Conservation (phyloP, 116 monocot species). For the Cymodocea nodosa region DNA sequence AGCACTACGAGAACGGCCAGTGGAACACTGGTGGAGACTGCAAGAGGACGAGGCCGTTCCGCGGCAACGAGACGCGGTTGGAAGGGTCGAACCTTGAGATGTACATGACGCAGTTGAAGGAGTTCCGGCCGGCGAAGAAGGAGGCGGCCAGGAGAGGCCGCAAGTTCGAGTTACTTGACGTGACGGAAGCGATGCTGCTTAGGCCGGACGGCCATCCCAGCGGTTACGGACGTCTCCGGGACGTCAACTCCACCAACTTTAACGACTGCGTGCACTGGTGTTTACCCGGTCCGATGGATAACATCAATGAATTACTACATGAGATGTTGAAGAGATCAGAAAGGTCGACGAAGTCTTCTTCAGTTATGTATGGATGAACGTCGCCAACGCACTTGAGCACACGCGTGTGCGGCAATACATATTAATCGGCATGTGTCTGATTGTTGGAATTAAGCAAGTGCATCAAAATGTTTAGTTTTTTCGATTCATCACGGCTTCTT, state of each 20-base stretch:
- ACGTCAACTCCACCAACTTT: slow-evolving; percentile 2
- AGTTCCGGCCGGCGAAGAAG: slow-evolving; percentile 24
- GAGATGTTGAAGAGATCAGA: slow-evolving; percentile 17
- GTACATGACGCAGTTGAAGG: slow-evolving; percentile 27
- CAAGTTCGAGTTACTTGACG: slow-evolving; percentile 29
- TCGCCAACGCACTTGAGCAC: no score
- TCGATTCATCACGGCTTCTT: no score
- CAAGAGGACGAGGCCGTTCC: slow-evolving; percentile 26
- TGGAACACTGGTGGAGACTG: slow-evolving; percentile 57
- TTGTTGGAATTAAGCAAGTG: no score
- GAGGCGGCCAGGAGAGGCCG: slow-evolving; percentile 20
- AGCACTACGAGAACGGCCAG: slow-evolving; percentile 48
- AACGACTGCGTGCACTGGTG: slow-evolving; percentile 63
- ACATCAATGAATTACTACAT: slow-evolving; percentile 24
- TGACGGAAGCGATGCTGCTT: slow-evolving; percentile 29
- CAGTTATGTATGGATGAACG: no score
- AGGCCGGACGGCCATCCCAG: slow-evolving; percentile 59
- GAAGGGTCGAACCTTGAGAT: slow-evolving; percentile 18
- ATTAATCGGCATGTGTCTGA: no score
- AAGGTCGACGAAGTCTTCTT: no score
- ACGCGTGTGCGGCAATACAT: no score
- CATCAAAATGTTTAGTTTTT: no score
- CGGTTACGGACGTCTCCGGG: slow-evolving; percentile 27
- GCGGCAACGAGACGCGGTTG: slow-evolving; percentile 19
- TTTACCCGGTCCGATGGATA: slow-evolving; percentile 38